A percentile compares a stretch with the other conserved stretches of the same genome.
phyloP scores from a whole-genome alignment of 2,329 filamentous ascomycete species.

The Phoma sp. region DNA sequence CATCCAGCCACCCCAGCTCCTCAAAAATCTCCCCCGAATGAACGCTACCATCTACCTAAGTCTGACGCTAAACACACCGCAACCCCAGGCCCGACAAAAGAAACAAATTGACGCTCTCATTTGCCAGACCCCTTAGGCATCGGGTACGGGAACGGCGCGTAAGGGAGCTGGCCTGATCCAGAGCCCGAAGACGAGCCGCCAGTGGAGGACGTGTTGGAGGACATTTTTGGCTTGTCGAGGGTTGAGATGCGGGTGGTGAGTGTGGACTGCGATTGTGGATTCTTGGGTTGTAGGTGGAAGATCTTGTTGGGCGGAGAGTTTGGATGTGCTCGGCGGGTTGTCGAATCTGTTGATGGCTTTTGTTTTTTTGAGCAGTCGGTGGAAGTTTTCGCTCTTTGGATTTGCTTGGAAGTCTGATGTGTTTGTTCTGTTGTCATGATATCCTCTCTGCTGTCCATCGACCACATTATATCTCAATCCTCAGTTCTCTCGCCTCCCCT shows the following conservation, averaged over 20 bases:
- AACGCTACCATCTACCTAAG: background rate
- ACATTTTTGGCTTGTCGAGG: slow-evolving; percentile 31
- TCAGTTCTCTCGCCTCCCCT: slow-evolving; percentile 19
- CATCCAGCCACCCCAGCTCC: no score
- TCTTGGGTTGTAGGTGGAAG: slow-evolving; percentile 11
- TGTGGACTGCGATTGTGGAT: slow-evolving; percentile 23
- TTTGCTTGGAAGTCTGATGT: slow-evolving; percentile 15
- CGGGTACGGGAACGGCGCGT: slow-evolving; percentile 47
- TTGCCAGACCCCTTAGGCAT: slow-evolving; percentile 37
- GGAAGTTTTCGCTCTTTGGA: slow-evolving; percentile 8
- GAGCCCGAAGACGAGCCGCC: slow-evolving; percentile 39
- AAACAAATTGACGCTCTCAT: slow-evolving; percentile 5
- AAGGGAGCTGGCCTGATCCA: slow-evolving; percentile 39
- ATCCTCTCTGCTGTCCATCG: background rate
- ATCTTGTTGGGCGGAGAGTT: slow-evolving; percentile 10
- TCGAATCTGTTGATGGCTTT: slow-evolving; percentile 37
- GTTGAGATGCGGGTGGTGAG: slow-evolving; percentile 20
- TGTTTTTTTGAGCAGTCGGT: slow-evolving; percentile 21
- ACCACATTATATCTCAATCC: slow-evolving; percentile 33
- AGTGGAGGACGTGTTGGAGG: slow-evolving; percentile 44
- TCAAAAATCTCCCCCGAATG: background rate
- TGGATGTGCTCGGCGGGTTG: slow-evolving; percentile 16
- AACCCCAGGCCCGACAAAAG: no score
- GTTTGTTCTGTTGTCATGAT: slow-evolving; percentile 18
- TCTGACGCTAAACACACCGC: no score